Percentiles rank a stretch among this genome's conserved stretches.
Evolutionary conservation across 2,329 filamentous ascomycete genomes (phyloP).

Genomic region (Venturia aucupariae): DNA sequence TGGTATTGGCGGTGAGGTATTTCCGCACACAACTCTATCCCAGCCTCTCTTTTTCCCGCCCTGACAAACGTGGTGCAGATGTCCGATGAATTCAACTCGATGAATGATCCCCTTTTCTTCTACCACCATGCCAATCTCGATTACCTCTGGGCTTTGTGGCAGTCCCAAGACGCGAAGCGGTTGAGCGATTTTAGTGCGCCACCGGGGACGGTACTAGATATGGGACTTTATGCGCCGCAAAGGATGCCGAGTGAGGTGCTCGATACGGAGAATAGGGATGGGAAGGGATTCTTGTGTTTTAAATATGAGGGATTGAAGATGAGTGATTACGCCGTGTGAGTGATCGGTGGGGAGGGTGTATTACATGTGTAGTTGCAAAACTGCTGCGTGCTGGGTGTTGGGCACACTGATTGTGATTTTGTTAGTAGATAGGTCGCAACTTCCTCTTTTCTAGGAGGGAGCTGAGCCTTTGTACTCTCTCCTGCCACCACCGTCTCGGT

Average conservation of each 20-base stretch:
- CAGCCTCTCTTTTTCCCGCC: neutral
- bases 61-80: neutral
- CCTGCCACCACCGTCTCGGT: too few species aligned
- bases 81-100: conserved; percentile 19
- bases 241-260: neutral
- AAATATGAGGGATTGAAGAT: conserved; percentile 5
- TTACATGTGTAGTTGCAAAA: too few species aligned
- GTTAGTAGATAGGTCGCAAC: too few species aligned
- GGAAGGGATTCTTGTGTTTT: conserved; percentile 6
- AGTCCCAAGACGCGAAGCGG: conserved; percentile 33
- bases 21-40: neutral
- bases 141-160: conserved; percentile 42
- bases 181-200: conserved; percentile 31
- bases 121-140: conserved; percentile 42
- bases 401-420: too few species aligned
- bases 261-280: conserved; percentile 11
- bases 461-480: too few species aligned
- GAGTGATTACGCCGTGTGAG: neutral
- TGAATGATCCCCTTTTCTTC: conserved; percentile 33
- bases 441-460: too few species aligned
- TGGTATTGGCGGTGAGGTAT: conserved; percentile 5
- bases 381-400: too few species aligned
- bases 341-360: too few species aligned
- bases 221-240: neutral
- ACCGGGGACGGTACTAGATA: neutral